Evolutionary conservation across 176 grass and related monocot genomes (phyloP).

Genomic region (Bolboschoenus planiculmis): DNA sequence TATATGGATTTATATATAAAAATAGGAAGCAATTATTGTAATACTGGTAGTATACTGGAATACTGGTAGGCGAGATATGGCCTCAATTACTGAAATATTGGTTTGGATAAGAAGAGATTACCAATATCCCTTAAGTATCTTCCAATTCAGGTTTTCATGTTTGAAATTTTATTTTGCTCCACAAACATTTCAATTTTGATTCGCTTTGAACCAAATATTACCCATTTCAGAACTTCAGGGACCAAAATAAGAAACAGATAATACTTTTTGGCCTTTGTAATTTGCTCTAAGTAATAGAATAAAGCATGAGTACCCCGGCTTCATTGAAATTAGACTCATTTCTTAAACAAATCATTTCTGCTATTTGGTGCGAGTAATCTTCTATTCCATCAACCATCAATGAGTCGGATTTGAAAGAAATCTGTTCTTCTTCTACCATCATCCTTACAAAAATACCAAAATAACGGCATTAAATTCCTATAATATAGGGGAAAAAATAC

Average conservation of each 20-base stretch:
- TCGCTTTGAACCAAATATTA: too few species aligned
- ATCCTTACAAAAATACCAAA: slow-evolving; percentile 44
- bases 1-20: neutral
- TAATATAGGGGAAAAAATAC: neutral
- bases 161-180: too few species aligned
- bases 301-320: slow-evolving; percentile 46
- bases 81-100: neutral
- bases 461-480: slow-evolving; percentile 7
- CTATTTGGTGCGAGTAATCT: slow-evolving; percentile 86
- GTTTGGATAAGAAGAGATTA: neutral
- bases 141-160: neutral
- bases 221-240: neutral
- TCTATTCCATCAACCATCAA: slow-evolving; percentile 84
- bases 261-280: neutral
- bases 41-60: neutral
- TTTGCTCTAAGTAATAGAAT: slow-evolving; percentile 4
- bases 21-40: neutral
- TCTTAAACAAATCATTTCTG: slow-evolving; percentile 84
- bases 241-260: neutral
- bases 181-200: too few species aligned
- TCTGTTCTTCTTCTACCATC: slow-evolving; percentile 99
- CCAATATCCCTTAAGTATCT: neutral
- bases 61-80: neutral
- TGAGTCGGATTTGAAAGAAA: slow-evolving; percentile 73
- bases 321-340: slow-evolving; percentile 93